Base-by-base conservation (phyloP, 2,329 filamentous ascomycete species). In the Xenosphaeropsis pyriputrescens region DNA sequence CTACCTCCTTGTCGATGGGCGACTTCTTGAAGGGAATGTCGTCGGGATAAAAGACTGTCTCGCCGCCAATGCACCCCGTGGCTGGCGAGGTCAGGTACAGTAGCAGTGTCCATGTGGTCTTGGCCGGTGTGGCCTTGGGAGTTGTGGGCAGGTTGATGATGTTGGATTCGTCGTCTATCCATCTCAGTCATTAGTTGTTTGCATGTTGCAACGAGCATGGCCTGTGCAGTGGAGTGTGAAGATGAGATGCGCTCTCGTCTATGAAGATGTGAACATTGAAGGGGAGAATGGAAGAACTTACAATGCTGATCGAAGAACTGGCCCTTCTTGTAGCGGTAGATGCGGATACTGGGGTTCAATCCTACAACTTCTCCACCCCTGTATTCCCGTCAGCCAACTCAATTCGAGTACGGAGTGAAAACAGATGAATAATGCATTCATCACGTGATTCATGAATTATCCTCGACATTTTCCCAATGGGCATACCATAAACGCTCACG, bases 241-340 rank as follows among this genome's bases (percentile, higher is more conserved):
- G 29, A 36, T 50, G 4, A 32, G 15, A 35, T 6, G 22, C 4
- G 8, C 22, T 26, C 12, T 26, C 22, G 8, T n/a, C n/a, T n/a
- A n/a, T n/a, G 19, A n/a, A 32, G 12, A 13, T 32, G 12, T 6
- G 31, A 32, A n/a, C n/a, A n/a, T n/a, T n/a, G n/a, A n/a, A n/a
- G n/a, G n/a, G n/a, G n/a, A n/a, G n/a, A n/a, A n/a, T n/a, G n/a
- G n/a, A n/a, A n/a, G 22, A 6, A 70, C 79, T 50, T 70, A 89
- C 85, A 95, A 56, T 95, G 89, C 50, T 84, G 79, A 52, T 86
- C 86, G 55, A 95, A 95, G 56, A 88, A 94, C 54, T 95, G 86
- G 0, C 84, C 85, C 46, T 79, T 73, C 1, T 70, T 72, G 57
- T 95, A 95, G 16, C 88, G 73, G 60, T 95, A 95, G 19, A 95